Evolutionary conservation across 2,329 filamentous ascomycete species (phyloP).

Genomic region (Stemphylium lycopersici): DNA sequence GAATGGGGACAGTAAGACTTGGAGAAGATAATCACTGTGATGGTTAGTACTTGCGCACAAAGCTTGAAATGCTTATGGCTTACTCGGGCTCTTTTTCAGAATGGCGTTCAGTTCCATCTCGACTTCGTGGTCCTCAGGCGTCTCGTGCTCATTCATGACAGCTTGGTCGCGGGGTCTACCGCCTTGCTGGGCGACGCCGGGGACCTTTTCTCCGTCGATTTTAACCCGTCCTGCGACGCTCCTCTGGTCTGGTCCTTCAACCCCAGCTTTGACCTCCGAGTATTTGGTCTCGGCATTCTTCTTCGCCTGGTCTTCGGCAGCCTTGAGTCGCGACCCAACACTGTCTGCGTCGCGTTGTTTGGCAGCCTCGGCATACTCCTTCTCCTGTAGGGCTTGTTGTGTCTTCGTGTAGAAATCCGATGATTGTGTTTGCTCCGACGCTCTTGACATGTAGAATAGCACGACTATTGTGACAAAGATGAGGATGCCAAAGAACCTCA

Average conservation of each 20-base stretch:
- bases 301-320: conserved; percentile 72
- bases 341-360: conserved; percentile 61
- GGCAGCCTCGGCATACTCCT: conserved; percentile 46
- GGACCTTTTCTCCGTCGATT: conserved; percentile 49
- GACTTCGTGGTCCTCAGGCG: conserved; percentile 66
- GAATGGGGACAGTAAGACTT: conserved; percentile 92
- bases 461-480: conserved; percentile 69
- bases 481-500: conserved; percentile 70
- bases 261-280: conserved; percentile 52
- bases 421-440: conserved; percentile 58
- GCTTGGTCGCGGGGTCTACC: conserved; percentile 51
- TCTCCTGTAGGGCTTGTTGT: conserved; percentile 57
- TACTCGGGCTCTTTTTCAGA: conserved; percentile 83
- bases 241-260: conserved; percentile 51
- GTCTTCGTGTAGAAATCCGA: conserved; percentile 65
- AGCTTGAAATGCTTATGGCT: conserved; percentile 1
- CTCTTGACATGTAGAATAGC: conserved; percentile 75
- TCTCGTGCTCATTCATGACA: conserved; percentile 54
- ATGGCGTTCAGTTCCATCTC: conserved; percentile 77
- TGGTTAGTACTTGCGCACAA: conserved; percentile 11
- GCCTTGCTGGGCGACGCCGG: conserved; percentile 54
- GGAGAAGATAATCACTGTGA: conserved; percentile 88
- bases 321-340: conserved; percentile 65
- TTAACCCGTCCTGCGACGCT: conserved; percentile 62
- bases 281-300: conserved; percentile 71